Conservation (phyloP, 805 yeast species). For the Pichia nanzhaoensis region DNA sequence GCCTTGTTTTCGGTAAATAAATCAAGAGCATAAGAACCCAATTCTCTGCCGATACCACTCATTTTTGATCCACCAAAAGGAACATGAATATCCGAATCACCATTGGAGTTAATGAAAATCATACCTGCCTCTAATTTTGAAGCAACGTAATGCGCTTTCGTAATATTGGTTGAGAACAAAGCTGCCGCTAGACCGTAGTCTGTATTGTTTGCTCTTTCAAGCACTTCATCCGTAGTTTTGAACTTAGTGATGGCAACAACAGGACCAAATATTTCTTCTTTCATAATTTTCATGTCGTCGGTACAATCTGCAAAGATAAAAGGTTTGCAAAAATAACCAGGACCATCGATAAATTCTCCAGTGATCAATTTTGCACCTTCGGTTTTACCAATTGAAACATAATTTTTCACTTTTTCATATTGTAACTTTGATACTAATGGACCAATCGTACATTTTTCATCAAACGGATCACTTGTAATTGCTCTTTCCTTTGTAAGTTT, state of each 20-base stretch:
- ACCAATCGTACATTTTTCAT: constrained; percentile 59
- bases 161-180: constrained; percentile 56
- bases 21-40: constrained; percentile 58
- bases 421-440: constrained; percentile 66
- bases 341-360: constrained; percentile 52
- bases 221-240: constrained; percentile 56
- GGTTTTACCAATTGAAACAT: constrained; percentile 56
- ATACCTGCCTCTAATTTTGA: constrained; percentile 60
- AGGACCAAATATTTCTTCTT: constrained; percentile 78
- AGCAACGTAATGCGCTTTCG: constrained; percentile 57
- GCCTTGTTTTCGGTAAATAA: constrained; percentile 62
- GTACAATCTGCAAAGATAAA: constrained; percentile 64
- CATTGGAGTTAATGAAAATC: constrained; percentile 55
- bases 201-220: constrained; percentile 58
- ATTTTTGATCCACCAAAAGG: constrained; percentile 69
- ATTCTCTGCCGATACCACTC: constrained; percentile 62
- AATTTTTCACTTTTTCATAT: constrained; percentile 58
- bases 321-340: constrained; percentile 66
- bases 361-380: constrained; percentile 70
- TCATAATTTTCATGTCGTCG: constrained; percentile 56
- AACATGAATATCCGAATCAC: constrained; percentile 47
- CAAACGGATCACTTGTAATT: constrained; percentile 65
- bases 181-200: constrained; percentile 78
- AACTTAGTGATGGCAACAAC: constrained; percentile 67
- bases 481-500: constrained; percentile 35